Evolutionary conservation across 148 eudicot genomes (phyloP).

Genomic region (Beta vulgaris): DNA sequence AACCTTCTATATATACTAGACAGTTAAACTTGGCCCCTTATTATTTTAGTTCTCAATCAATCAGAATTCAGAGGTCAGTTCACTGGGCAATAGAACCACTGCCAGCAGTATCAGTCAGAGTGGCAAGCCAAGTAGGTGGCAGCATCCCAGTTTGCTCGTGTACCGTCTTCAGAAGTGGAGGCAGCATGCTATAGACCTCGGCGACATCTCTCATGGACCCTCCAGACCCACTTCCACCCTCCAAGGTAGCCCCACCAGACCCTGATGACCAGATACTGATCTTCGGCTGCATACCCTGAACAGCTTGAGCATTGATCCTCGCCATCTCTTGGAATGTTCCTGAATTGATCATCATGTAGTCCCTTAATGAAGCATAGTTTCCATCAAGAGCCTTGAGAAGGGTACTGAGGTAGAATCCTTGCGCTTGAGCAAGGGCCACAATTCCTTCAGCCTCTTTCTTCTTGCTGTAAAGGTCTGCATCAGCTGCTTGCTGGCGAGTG

Average conservation of each 20-base stretch:
- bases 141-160: constrained; percentile 41
- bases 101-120: constrained; percentile 23
- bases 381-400: constrained; percentile 26
- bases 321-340: constrained; percentile 35
- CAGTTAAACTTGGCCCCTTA: not conserved
- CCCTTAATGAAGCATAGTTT: constrained; percentile 30
- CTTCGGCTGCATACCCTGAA: constrained; percentile 35
- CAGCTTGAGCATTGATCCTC: constrained; percentile 28
- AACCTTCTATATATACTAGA: not conserved
- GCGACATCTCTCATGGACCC: constrained; percentile 33
- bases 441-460: constrained; percentile 44
- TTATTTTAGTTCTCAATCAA: not conserved
- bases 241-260: constrained; percentile 10
- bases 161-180: constrained; percentile 34
- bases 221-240: not conserved
- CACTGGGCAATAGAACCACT: constrained; percentile 1
- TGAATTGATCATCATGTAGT: constrained; percentile 31
- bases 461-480: constrained; percentile 34
- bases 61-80: not conserved
- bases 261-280: constrained; percentile 34
- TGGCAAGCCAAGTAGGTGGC: constrained; percentile 40
- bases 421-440: constrained; percentile 38
- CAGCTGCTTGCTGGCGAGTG: constrained; percentile 30
- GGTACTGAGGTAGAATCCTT: constrained; percentile 29
- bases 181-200: constrained; percentile 28